Percentiles rank a stretch among this genome's conserved stretches.
Evolutionary conservation across 257 asterid genomes (phyloP).

Genomic region (Nicotiana tomentosiformis): DNA sequence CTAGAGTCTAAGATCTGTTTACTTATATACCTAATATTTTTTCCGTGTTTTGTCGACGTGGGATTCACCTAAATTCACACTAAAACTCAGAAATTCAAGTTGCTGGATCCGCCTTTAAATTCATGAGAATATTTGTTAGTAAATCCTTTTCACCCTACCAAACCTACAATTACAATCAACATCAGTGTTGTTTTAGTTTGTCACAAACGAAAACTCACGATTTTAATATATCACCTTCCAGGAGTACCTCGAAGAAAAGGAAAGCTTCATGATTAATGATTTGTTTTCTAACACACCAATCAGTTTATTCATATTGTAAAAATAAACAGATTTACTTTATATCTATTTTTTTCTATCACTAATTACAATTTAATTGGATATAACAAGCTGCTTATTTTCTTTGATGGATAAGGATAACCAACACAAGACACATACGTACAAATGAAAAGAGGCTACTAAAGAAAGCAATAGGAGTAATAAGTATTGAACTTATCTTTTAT

Average conservation of each 20-base stretch:
- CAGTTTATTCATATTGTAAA: neutral
- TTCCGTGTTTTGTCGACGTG: too few relatives aligned
- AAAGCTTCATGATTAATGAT: neutral
- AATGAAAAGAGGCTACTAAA: neutral
- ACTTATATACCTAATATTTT: too few relatives aligned
- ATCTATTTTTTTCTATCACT: neutral
- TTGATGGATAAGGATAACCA: neutral
- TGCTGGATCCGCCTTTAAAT: neutral
- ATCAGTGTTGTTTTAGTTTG: neutral
- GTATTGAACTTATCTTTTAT: neutral
- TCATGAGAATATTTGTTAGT: constrained; percentile 3
- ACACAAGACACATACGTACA: neutral
- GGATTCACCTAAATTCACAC: too few relatives aligned
- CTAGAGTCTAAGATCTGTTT: too few relatives aligned
- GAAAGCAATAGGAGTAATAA: neutral
- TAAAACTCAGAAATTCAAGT: too few relatives aligned
- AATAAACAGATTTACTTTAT: neutral
- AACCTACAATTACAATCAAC: neutral
- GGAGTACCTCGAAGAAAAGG: neutral
- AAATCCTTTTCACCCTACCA: constrained; percentile 10
- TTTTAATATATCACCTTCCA: constrained; percentile 3
- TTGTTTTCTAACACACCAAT: neutral
- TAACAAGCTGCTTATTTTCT: neutral
- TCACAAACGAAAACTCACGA: neutral
- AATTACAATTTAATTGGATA: neutral